Base-by-base conservation (phyloP, 495 filamentous ascomycete genomes). In the Xylaria acuta region DNA sequence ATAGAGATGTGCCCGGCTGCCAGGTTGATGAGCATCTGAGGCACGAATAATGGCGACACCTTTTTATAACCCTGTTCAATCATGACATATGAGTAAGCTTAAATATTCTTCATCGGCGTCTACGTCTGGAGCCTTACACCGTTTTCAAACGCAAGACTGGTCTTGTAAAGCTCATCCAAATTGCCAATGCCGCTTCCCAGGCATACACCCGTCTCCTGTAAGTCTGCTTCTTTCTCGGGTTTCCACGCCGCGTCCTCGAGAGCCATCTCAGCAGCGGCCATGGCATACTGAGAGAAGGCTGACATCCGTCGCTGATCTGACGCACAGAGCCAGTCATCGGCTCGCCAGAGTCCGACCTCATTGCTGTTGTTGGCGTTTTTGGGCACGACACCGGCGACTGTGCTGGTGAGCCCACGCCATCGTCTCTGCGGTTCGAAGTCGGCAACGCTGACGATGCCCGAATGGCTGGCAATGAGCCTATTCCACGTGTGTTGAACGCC, bases 171-270 rank as follows among this genome's bases (percentile, higher is more conserved):
- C 74, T 97, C 94, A 30, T 97, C 92, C 47, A 99, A 87, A 78
- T 93, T 97, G 8, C 96, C 96, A 76, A 99, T 98, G 3, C 96
- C 96, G 58, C 94, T 97, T n/a, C 96, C 96, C 22, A 99, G 82
- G 76, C 95, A 97, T 7, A 98, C 91, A 1, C 96, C 96, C 83
- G 94, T 93, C 70, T 86, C 87, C 76, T 94, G 91, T 47, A 86
- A 84, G 72, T 94, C 88, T 49, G 89, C 85, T 62, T 85, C 81
- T 30, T 79, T 83, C 11, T 80, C 80, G 2, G 94, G 93, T 73
- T 84, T 85, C 94, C 95, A 98, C 3, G 84, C 89, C 11, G 96
- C 92, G 84, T 98, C 94, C 22, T 87, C 75, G 47, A 99, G 85
- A 0, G 96, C 96, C 86, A 98, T 96, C 70, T 94, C 88, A 4